Evolutionary conservation across 306 rosid species (phyloP).

Genomic region (Boehmeria nivea): DNA sequence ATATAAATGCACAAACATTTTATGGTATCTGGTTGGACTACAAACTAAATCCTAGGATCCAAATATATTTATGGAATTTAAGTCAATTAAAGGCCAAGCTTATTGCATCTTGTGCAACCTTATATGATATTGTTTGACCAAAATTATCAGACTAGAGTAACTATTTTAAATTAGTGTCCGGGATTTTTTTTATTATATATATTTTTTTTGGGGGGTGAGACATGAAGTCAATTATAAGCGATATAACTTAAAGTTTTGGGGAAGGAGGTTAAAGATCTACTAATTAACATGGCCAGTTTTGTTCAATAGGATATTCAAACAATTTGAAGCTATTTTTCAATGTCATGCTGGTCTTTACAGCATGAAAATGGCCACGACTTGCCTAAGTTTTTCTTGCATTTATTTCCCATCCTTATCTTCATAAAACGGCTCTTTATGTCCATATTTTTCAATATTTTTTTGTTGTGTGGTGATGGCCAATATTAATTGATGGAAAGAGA

Average conservation of each 20-base stretch:
- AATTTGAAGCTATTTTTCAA: slow-evolving; percentile 1
- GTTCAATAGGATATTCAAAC: not conserved
- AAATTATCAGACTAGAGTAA: not conserved
- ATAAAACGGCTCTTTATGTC: not conserved
- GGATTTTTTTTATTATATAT: too few species aligned
- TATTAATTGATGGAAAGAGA: not conserved
- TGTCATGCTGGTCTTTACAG: slow-evolving; percentile 6
- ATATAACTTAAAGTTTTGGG: too few species aligned
- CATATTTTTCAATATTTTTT: not conserved
- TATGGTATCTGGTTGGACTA: too few species aligned
- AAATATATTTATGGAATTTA: too few species aligned
- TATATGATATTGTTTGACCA: not conserved
- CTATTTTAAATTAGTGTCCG: not conserved
- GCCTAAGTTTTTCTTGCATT: not conserved
- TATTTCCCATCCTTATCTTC: slow-evolving; percentile 8
- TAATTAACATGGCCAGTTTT: not conserved
- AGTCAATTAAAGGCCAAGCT: too few species aligned
- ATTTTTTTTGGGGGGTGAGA: too few species aligned
- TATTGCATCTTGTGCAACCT: not conserved
- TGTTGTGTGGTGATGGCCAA: slow-evolving; percentile 1
- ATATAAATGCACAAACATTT: too few species aligned
- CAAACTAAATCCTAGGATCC: too few species aligned
- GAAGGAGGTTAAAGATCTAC: not conserved
- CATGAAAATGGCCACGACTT: not conserved
- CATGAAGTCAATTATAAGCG: too few species aligned